A percentile compares a stretch with the other conserved stretches of the same genome.
Evolutionary conservation across 371 early-diverging fungal genomes (phyloP).

Genomic region (Rhizopus stolonifer): DNA sequence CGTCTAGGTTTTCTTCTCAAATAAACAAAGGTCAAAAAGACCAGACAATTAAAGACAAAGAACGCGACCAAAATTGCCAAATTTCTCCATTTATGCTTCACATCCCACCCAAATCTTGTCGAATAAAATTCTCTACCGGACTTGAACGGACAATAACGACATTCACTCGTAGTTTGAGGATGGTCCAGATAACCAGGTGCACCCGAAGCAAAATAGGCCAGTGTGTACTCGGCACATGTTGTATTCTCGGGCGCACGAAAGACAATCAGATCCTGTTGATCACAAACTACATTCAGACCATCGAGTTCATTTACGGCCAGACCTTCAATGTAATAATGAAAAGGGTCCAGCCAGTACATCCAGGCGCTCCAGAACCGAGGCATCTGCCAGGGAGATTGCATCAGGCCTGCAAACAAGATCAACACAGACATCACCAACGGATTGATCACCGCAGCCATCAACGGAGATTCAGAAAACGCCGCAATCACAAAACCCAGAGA

Average conservation of each 20-base stretch:
- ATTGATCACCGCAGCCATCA: slow-evolving; percentile 71
- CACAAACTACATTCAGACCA: slow-evolving; percentile 52
- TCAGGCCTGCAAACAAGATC: slow-evolving; percentile 71
- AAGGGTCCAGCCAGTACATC: slow-evolving; percentile 82
- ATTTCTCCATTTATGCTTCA: slow-evolving; percentile 63
- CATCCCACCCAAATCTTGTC: slow-evolving; percentile 19
- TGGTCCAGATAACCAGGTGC: slow-evolving; percentile 60
- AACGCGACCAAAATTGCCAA: slow-evolving; percentile 56
- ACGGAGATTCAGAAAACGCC: slow-evolving; percentile 47
- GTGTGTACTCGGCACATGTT: slow-evolving; percentile 64
- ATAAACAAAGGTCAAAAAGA: slow-evolving; percentile 25
- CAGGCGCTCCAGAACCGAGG: slow-evolving; percentile 74
- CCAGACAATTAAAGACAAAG: slow-evolving; percentile 40
- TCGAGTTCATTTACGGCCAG: slow-evolving; percentile 69
- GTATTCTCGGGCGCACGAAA: slow-evolving; percentile 61
- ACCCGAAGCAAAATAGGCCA: slow-evolving; percentile 42
- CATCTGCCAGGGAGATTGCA: slow-evolving; percentile 64
- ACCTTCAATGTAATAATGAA: slow-evolving; percentile 75
- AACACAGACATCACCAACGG: slow-evolving; percentile 72
- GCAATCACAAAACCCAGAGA: slow-evolving; percentile 62
- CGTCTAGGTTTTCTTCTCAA: slow-evolving; percentile 13
- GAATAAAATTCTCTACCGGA: slow-evolving; percentile 52
- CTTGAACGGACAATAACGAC: slow-evolving; percentile 62
- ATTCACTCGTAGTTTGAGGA: slow-evolving; percentile 45
- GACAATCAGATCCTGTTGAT: slow-evolving; percentile 40